These are phyloP conservation scores for Arxiozyma telluris DNA, from an alignment of 1,139 yeast genomes.

Conservation along the genomic window DNA sequence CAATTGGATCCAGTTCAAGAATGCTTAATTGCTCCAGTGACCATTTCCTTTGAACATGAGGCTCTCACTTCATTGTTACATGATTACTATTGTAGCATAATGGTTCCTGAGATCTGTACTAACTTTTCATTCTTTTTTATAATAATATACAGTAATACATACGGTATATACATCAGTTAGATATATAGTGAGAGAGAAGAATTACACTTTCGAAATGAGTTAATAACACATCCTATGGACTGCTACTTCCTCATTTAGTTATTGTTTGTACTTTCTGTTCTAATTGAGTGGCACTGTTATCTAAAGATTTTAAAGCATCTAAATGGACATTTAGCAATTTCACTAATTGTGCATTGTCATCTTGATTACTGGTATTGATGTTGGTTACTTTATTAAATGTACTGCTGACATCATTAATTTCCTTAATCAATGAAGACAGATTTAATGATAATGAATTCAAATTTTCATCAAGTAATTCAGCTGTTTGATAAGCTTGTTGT, in stretches of 20 bases:
- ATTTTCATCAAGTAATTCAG: constrained; percentile 77
- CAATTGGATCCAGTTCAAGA: background rate
- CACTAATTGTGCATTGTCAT: constrained; percentile 48
- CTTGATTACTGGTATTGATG: constrained; percentile 31
- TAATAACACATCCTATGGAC: background rate
- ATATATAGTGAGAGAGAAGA: no score
- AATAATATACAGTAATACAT: background rate
- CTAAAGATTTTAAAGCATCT: constrained; percentile 83
- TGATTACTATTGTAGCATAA: background rate
- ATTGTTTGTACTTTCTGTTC: constrained; percentile 46
- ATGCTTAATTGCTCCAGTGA: background rate
- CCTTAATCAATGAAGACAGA: constrained; percentile 66
- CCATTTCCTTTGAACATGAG: background rate
- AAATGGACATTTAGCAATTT: constrained; percentile 79
- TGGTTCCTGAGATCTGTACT: background rate
- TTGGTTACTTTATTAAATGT: constrained; percentile 61
- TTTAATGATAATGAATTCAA: constrained; percentile 69
- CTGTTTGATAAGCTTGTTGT: constrained; percentile 80
- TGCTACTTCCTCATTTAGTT: background rate
- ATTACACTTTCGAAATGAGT: background rate
- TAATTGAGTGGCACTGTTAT: constrained; percentile 57
- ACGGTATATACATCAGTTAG: no score
- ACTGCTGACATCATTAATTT: constrained; percentile 79
- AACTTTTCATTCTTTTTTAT: background rate
- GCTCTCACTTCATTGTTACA: no score